A percentile compares a stretch with the other conserved stretches of the same genome.
phyloP scores from a whole-genome alignment of 2,329 filamentous ascomycete species.

The Nemania bipapillata region DNA sequence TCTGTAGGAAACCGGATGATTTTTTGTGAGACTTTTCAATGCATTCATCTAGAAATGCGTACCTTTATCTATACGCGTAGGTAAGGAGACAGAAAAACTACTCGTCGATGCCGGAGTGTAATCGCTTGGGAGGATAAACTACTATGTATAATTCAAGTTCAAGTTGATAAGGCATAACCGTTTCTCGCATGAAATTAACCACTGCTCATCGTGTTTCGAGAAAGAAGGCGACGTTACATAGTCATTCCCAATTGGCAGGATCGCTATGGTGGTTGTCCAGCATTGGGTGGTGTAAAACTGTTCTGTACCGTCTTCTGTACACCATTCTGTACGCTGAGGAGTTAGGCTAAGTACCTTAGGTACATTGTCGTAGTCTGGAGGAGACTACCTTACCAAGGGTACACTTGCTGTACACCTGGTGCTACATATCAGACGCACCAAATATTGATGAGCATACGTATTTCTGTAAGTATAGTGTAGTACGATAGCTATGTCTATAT shows the following conservation, averaged over 20 bases:
- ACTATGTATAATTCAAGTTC: conserved; percentile 15
- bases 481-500: not conserved
- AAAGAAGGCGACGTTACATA: conserved; percentile 39
- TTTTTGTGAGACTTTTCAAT: not conserved
- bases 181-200: conserved; percentile 4
- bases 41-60: not conserved
- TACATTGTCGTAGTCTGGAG: not conserved
- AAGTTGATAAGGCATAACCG: conserved; percentile 18
- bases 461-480: not conserved
- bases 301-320: no score
- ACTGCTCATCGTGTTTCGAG: not conserved
- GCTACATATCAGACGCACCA: no score
- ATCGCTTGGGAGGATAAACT: not conserved
- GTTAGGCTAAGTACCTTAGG: not conserved
- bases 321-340: not conserved
- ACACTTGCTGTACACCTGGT: no score
- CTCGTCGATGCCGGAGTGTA: not conserved
- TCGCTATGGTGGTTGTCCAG: not conserved
- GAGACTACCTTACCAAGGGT: no score
- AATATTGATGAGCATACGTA: not conserved
- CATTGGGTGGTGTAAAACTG: no score
- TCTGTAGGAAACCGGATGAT: not conserved
- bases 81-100: not conserved
- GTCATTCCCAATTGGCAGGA: conserved; percentile 10
- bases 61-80: no score